Evolutionary conservation across 257 asterid genomes (phyloP), one percentile per base, ranked within the genome.

Genomic region (Primulina tabacum): DNA sequence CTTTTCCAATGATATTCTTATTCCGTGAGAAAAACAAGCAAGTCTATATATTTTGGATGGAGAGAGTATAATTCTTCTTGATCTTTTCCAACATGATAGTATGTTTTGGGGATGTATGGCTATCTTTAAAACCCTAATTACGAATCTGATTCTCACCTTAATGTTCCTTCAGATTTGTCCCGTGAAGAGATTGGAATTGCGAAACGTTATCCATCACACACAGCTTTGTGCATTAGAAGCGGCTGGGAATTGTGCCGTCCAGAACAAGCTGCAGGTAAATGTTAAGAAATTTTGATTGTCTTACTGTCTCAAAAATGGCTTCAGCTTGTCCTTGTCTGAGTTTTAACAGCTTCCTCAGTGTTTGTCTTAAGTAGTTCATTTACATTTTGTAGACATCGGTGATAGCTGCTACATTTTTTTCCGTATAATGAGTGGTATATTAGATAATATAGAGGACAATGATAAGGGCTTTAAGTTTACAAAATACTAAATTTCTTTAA

Each of bases 171-270:
- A 94, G 99, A 94, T 84, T 97, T 94, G 72, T 79, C 96, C 21
- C 91, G 89, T 17, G 97, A 89, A 70, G 96, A 87, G 79, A 81
- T 86, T 70, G 75, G 88, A 58, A 76, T 86, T 71, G 88, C 99
- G 80, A 91, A 85, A 76, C 93, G 92, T 74, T 94, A 90, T 89
- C 99, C 99, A 71, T 79, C 95, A 58, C 96, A 91, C 30, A 83
- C 95, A 60, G 90, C 96, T 32, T 77, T 94, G 81, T 94, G 99
- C 84, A 82, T 94, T 74, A 84, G 95, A 73, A 86, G 85, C 66
- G 97, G 99, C 62, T 94, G 99, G 99, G 97, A 90, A 67, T 78
- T 90, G 62, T 88, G 97, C 80, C 96, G 89, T 75, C 91, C 97
- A 20, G 99, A 94, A 29, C 97, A 81, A 75, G 96, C 97, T 63